phyloP scores from a whole-genome alignment of 139 green algal genomes.

The Micractinium conductrix region DNA sequence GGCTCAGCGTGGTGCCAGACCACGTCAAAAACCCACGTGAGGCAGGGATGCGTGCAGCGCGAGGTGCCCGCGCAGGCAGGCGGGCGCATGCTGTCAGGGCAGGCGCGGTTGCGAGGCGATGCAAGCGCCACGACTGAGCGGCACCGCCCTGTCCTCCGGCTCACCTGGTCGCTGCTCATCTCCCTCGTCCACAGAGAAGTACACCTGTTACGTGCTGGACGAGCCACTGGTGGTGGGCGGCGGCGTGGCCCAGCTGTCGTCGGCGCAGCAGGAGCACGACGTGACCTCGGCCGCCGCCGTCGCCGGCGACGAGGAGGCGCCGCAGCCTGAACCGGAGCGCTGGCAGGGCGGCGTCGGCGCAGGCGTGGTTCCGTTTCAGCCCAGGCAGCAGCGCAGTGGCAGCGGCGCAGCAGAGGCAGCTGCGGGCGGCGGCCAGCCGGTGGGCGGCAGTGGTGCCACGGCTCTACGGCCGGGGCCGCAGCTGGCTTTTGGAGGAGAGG shows the following conservation, averaged over 20 bases:
- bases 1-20: constrained; percentile 40
- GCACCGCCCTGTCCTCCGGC: too few relatives aligned
- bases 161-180: too few relatives aligned
- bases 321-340: constrained; percentile 16
- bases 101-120: neutral
- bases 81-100: too few relatives aligned
- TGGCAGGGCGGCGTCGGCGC: constrained; percentile 33
- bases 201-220: constrained; percentile 58
- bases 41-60: too few relatives aligned
- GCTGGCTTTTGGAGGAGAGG: neutral
- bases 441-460: neutral
- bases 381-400: neutral
- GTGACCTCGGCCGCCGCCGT: neutral
- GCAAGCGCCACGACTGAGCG: too few relatives aligned
- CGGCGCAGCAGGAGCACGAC: neutral
- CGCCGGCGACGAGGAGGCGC: neutral
- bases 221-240: constrained; percentile 60
- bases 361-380: constrained; percentile 5
- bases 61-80: too few relatives aligned
- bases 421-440: neutral
- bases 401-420: neutral
- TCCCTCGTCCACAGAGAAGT: too few relatives aligned
- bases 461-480: neutral
- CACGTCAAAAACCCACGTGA: constrained; percentile 51
- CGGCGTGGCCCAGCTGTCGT: constrained; percentile 40